Evolutionary conservation across 805 yeast genomes (phyloP).

Genomic region (Metschnikowia shivogae): DNA sequence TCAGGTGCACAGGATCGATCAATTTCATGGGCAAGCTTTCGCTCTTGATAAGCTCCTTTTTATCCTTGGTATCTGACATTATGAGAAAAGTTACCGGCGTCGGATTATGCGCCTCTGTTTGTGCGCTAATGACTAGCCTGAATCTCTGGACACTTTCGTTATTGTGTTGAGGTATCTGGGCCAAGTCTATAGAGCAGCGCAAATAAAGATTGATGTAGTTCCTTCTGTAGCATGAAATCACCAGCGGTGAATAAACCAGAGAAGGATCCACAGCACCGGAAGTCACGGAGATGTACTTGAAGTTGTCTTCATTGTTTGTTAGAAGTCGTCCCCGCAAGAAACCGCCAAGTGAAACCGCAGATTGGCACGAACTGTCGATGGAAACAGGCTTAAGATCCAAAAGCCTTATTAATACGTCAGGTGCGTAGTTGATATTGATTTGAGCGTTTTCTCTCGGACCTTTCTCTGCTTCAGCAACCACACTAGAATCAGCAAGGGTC

Average conservation of each 20-base stretch:
- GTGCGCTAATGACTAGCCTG: slow-evolving; percentile 35
- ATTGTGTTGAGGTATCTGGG: not conserved
- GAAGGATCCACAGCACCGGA: slow-evolving; percentile 11
- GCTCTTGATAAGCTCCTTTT: slow-evolving; percentile 5
- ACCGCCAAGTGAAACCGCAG: slow-evolving; percentile 19
- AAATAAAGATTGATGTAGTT: slow-evolving; percentile 32
- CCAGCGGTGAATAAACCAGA: slow-evolving; percentile 26
- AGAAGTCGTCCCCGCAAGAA: slow-evolving; percentile 42
- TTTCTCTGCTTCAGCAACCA: not conserved
- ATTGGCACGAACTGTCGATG: not conserved
- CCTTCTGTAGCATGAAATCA: slow-evolving; percentile 44
- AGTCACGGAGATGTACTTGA: slow-evolving; percentile 22
- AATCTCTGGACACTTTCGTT: slow-evolving; percentile 21
- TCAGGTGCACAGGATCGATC: slow-evolving; percentile 8
- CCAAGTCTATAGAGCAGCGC: slow-evolving; percentile 3
- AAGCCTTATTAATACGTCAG: slow-evolving; percentile 9
- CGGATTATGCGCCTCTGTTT: slow-evolving; percentile 27
- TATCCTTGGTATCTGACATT: slow-evolving; percentile 14
- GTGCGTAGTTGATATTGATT: slow-evolving; percentile 14
- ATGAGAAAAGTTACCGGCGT: slow-evolving; percentile 20
- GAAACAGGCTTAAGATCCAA: slow-evolving; percentile 10
- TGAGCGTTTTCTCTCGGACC: slow-evolving; percentile 1
- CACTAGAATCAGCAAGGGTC: not conserved
- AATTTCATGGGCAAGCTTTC: slow-evolving; percentile 7
- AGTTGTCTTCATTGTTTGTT: slow-evolving; percentile 39